phyloP scores from a whole-genome alignment of 192 early-diverging fungal genomes.

The Umbelopsis ramanniana region DNA sequence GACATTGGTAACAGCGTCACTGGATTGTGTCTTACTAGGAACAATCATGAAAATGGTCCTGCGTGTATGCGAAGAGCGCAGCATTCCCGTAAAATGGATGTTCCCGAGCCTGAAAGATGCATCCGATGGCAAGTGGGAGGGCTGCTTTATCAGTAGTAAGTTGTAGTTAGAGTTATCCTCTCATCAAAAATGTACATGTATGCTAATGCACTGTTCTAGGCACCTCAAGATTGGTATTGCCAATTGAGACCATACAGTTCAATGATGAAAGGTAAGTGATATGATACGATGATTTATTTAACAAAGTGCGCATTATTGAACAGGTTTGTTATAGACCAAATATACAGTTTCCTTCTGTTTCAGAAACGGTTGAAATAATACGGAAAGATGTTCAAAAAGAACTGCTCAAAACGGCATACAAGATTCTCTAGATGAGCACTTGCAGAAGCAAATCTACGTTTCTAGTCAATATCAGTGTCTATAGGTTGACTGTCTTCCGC shows the following conservation, averaged over 20 bases:
- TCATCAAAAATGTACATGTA: background rate
- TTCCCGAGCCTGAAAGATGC: constrained; percentile 59
- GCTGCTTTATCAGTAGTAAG: constrained; percentile 72
- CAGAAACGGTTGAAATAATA: background rate
- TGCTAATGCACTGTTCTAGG: constrained; percentile 35
- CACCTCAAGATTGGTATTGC: constrained; percentile 57
- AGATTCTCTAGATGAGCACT: background rate
- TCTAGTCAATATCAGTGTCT: constrained; percentile 21
- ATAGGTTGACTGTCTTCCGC: background rate
- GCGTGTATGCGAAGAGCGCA: constrained; percentile 53
- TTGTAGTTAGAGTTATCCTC: background rate
- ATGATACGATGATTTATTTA: background rate
- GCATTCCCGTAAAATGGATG: constrained; percentile 54
- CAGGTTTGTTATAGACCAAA: background rate
- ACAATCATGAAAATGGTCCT: constrained; percentile 68
- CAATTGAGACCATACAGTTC: constrained; percentile 51
- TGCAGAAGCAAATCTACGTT: background rate
- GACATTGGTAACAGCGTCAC: constrained; percentile 55
- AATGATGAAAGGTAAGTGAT: constrained; percentile 47
- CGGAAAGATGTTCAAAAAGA: constrained; percentile 5
- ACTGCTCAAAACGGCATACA: background rate
- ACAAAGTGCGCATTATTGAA: background rate
- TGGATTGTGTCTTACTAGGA: constrained; percentile 62
- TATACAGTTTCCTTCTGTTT: background rate
- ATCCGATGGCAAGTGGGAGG: constrained; percentile 52